Evolutionary conservation across 208 protist species (phyloP).

Genomic region (Leishmania turanica): DNA sequence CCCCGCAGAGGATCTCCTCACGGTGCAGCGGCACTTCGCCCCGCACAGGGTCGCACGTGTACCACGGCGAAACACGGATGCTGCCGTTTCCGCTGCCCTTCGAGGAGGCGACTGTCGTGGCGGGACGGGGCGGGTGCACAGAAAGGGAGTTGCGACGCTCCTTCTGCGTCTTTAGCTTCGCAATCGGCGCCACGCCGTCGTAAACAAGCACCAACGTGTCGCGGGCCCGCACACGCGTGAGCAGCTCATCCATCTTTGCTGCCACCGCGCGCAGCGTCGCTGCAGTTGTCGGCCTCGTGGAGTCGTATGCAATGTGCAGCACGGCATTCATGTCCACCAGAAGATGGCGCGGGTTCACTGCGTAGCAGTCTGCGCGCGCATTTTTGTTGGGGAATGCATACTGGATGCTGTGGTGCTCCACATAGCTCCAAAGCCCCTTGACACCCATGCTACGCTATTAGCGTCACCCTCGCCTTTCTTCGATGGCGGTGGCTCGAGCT

Average conservation of each 20-base stretch:
- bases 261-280: slow-evolving; percentile 44
- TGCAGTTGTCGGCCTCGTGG: slow-evolving; percentile 30
- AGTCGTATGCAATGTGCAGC: slow-evolving; percentile 54
- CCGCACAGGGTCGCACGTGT: slow-evolving; percentile 54
- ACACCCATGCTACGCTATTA: slow-evolving; percentile 56
- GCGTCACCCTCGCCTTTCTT: not conserved
- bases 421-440: slow-evolving; percentile 75
- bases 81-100: not conserved
- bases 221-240: slow-evolving; percentile 38
- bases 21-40: slow-evolving; percentile 44
- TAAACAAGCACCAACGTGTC: slow-evolving; percentile 68
- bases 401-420: slow-evolving; percentile 62
- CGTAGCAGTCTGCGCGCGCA: slow-evolving; percentile 25
- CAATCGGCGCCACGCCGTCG: slow-evolving; percentile 73
- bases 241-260: slow-evolving; percentile 37
- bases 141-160: slow-evolving; percentile 42
- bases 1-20: slow-evolving; percentile 72
- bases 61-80: slow-evolving; percentile 14
- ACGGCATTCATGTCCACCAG: slow-evolving; percentile 89
- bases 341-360: slow-evolving; percentile 58
- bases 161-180: slow-evolving; percentile 79
- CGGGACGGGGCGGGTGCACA: slow-evolving; percentile 16
- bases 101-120: not conserved
- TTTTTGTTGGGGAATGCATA: slow-evolving; percentile 31
- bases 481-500: not conserved